Base-by-base conservation (phyloP, 2,329 filamentous ascomycete genomes). In the Claviceps humidiphila region DNA sequence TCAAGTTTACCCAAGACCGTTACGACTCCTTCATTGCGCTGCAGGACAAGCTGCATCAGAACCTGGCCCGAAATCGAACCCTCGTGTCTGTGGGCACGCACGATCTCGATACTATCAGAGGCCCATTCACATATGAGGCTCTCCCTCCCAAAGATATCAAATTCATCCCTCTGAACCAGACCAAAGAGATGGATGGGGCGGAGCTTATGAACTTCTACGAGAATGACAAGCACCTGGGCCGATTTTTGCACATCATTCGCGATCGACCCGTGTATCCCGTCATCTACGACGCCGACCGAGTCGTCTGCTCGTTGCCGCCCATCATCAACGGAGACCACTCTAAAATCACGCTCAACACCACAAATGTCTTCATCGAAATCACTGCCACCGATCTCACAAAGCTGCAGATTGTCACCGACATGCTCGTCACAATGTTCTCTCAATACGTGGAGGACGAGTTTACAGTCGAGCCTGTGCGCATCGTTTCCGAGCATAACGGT, bases 291-390 rank as follows among this genome's bases (percentile, higher is more conserved):
- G 80, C 88, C 50, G 87, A 95, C 65, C 78, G 82, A 44, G 81
- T 80, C 45, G 89, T 98, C 39, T 91, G 93, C 71, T 97, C 91
- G 7, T 77, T 98, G 62, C 93, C 93, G 1, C 93, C 93, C 17
- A 97, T 98, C 62, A 98, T 98, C 76, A 98, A 98, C 73, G 82
- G 90, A 62, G 81, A 98, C 64, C 90, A 93, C 71, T 96, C 90
- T 63, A 98, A 98, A 72, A 98, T 98, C 66, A 89, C 84, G 7
- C 73, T 94, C 45, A 74, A 94, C 66, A 97, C 90, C 54, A 91
- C 80, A 64, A 96, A 98, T 63, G 81, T 98, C 63, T 87, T 98
- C 70, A 94, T 98, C 67, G 93, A 98, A 70, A 89, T 95, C 62
- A 98, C 93, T 7, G 94, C 90, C 42, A 91, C 89, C 42, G 93